Percentiles rank a stretch among this genome's conserved stretches.
phyloP scores from a whole-genome alignment of 805 yeast species.

The Jamesozyma jinghongensis region DNA sequence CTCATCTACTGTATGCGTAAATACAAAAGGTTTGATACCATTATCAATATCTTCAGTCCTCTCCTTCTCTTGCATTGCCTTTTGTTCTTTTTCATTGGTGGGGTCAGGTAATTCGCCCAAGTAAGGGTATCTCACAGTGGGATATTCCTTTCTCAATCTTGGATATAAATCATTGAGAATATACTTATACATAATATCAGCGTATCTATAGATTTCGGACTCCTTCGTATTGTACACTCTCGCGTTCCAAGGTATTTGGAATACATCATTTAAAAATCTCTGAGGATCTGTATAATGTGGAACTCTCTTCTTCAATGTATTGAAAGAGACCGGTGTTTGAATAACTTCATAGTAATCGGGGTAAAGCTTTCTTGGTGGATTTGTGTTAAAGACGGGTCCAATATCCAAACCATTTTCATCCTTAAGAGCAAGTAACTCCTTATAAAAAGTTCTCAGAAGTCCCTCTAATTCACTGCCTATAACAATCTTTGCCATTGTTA shows the following conservation, averaged over 20 bases:
- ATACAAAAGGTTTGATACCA: constrained; percentile 2
- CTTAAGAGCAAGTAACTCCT: constrained; percentile 13
- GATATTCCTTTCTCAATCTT: constrained; percentile 25
- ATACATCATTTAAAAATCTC: constrained; percentile 67
- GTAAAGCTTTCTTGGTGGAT: constrained; percentile 60
- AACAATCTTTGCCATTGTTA: not conserved
- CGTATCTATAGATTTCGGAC: constrained; percentile 61
- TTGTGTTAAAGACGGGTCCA: constrained; percentile 24
- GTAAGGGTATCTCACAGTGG: constrained; percentile 36
- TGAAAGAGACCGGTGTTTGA: constrained; percentile 68
- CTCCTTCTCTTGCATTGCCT: constrained; percentile 4
- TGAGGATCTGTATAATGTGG: constrained; percentile 54
- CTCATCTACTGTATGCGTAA: not conserved
- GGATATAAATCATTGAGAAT: constrained; percentile 31
- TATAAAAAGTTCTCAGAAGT: constrained; percentile 6
- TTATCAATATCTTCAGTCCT: constrained; percentile 2
- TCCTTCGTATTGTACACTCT: constrained; percentile 67
- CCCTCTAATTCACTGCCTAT: constrained; percentile 5
- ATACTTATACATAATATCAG: constrained; percentile 38
- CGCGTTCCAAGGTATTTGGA: constrained; percentile 87
- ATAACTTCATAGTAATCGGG: constrained; percentile 77
- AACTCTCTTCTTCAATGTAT: constrained; percentile 55
- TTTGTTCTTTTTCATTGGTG: constrained; percentile 9
- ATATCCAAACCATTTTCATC: constrained; percentile 20
- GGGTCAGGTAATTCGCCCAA: constrained; percentile 62